Evolutionary conservation across 1,139 yeast species (phyloP).

Genomic region (Blastobotrys elegans): DNA sequence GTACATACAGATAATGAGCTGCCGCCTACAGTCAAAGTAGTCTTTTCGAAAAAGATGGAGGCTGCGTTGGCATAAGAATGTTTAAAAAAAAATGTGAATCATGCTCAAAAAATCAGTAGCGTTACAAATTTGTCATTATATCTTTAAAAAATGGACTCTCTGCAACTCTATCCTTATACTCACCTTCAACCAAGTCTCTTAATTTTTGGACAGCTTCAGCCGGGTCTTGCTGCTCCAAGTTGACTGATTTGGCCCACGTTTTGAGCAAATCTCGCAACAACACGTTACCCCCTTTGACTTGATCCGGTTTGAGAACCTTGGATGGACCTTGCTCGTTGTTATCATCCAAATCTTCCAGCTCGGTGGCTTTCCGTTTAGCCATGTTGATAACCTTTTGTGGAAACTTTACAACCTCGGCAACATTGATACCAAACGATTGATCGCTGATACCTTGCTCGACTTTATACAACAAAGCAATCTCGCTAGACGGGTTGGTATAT

Average conservation of each 20-base stretch:
- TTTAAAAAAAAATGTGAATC: too few relatives aligned
- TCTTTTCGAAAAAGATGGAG: too few relatives aligned
- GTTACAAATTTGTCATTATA: conserved; percentile 20
- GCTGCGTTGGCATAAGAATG: too few relatives aligned
- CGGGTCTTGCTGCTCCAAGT: conserved; percentile 36
- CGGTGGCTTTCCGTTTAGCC: conserved; percentile 93
- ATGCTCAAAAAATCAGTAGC: too few relatives aligned
- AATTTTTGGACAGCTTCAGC: conserved; percentile 41
- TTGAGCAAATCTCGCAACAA: conserved; percentile 51
- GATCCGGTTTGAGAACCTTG: conserved; percentile 40
- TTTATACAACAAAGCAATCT: conserved; percentile 80
- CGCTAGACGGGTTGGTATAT: conserved; percentile 40
- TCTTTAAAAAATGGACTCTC: conserved; percentile 19
- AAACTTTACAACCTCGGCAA: conserved; percentile 90
- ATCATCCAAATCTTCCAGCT: conserved; percentile 62
- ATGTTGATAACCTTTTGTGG: conserved; percentile 82
- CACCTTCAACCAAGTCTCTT: conserved; percentile 31
- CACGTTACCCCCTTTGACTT: conserved; percentile 52
- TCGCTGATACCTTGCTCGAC: conserved; percentile 92
- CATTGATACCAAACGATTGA: conserved; percentile 95
- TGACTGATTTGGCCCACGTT: conserved; percentile 55
- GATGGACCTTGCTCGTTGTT: conserved; percentile 27
- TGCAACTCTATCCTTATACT: conserved; percentile 15
- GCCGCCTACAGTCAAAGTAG: too few relatives aligned
- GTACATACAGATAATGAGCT: too few relatives aligned